Base-by-base conservation (phyloP, 257 asterid genomes). In the Solanum pennellii region DNA sequence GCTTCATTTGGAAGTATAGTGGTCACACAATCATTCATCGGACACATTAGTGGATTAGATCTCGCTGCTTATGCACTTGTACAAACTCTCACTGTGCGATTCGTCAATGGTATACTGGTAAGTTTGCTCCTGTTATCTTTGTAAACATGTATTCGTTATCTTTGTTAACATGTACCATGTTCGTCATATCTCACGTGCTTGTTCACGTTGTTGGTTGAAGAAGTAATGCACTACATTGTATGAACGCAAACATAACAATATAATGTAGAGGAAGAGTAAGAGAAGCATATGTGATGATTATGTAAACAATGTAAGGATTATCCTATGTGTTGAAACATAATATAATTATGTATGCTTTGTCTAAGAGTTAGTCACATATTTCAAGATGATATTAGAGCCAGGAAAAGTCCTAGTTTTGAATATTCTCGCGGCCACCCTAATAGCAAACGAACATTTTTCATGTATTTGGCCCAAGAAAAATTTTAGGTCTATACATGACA, bases 31-130 rank as follows among this genome's bases (percentile, higher is more conserved):
- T 93, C 98, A 11, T 95, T 95, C 83, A 68, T 95, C 8, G 98
- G 98, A 23, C 97, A 95, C 88, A 87, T 92, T 29, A 87, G 95
- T 82, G 77, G 92, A 0, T 90, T 88, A 60, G 96, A 95, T 86
- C 97, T 95, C 73, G 97, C 98, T 90, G 95, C 90, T 72, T 95
- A 90, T 86, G 98, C 98, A 5, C 97, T 95, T 44, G 95, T 94
- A 56, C 98, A 95, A 85, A 93, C 95, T 87, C 93, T 95, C 87
- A 89, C 92, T 4, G 96, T 94, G 20, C 94, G 98, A 27, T 95
- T 95, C 29, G 93, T 94, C 12, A 94, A 94, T 35, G 98, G 98
- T 41, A 88, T 90, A 88, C 88, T 95, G 95, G 98, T 95, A 92
- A 87, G 91, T 83, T 87, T 16, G 25, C 25, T 35, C 74, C 23